phyloP scores from a whole-genome alignment of 345 rosid genomes.

The Gossypium raimondii region DNA sequence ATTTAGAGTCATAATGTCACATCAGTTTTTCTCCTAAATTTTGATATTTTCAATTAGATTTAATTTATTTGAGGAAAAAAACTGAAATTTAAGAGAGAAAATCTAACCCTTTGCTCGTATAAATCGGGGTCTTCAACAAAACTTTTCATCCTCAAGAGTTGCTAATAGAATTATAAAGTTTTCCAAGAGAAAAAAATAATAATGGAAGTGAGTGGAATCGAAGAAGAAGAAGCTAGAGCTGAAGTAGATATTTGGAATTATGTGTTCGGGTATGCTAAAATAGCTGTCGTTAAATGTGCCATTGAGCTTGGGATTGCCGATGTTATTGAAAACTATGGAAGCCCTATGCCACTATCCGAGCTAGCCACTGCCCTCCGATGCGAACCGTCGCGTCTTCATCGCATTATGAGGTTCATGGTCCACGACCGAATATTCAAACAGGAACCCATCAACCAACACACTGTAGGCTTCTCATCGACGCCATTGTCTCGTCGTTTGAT shows the following conservation, averaged over 20 bases:
- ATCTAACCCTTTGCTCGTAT: no score
- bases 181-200: no score
- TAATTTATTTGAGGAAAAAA: no score
- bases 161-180: no score
- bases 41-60: no score
- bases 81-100: no score
- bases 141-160: no score
- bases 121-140: no score
- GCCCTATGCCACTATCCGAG: constrained; percentile 42
- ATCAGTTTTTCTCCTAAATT: no score
- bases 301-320: constrained; percentile 70
- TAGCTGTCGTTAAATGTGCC: constrained; percentile 66
- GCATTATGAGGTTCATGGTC: constrained; percentile 63
- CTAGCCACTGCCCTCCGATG: constrained; percentile 51
- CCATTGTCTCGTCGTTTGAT: constrained; percentile 59
- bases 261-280: background rate
- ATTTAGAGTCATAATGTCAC: no score
- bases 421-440: constrained; percentile 45
- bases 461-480: constrained; percentile 36
- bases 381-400: constrained; percentile 41
- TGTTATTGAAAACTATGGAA: constrained; percentile 40
- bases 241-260: background rate
- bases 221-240: constrained; percentile 11
- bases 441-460: constrained; percentile 20
- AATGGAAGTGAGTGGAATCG: no score